Percentiles rank a stretch among this genome's conserved stretches.
Evolutionary conservation across 2,329 filamentous ascomycete species (phyloP).

Genomic region (Cytospora piceicola): DNA sequence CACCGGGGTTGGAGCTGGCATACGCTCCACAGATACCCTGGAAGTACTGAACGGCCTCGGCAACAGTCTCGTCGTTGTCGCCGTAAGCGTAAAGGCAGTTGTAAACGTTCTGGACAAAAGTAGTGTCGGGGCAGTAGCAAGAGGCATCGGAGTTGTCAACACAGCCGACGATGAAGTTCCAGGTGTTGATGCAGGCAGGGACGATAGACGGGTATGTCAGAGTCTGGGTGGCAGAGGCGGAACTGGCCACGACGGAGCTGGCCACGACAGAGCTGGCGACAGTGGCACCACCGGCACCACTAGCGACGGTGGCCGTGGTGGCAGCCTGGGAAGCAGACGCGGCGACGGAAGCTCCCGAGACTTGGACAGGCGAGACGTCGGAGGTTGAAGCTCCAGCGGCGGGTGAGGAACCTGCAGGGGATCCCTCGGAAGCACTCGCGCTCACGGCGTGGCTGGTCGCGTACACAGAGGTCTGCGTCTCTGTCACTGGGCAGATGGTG

Average conservation of each 20-base stretch:
- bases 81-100: slow-evolving; percentile 80
- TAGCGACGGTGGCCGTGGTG: too few species aligned
- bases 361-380: slow-evolving; percentile 26
- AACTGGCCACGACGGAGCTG: slow-evolving; percentile 45
- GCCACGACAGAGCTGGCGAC: slow-evolving; percentile 32
- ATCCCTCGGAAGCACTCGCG: slow-evolving; percentile 20
- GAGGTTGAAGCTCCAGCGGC: slow-evolving; percentile 25
- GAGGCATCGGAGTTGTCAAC: slow-evolving; percentile 74
- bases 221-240: slow-evolving; percentile 46
- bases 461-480: slow-evolving; percentile 48
- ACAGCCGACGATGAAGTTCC: slow-evolving; percentile 76
- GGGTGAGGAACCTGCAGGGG: slow-evolving; percentile 23
- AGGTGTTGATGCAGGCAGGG: slow-evolving; percentile 90
- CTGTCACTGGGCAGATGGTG: slow-evolving; percentile 65
- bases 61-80: slow-evolving; percentile 65
- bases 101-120: slow-evolving; percentile 80
- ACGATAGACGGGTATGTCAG: slow-evolving; percentile 71
- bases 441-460: slow-evolving; percentile 34
- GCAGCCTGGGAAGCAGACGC: slow-evolving; percentile 32
- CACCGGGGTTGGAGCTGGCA: slow-evolving; percentile 77
- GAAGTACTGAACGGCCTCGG: slow-evolving; percentile 78
- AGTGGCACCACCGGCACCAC: too few species aligned
- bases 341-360: slow-evolving; percentile 24
- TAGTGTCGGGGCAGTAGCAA: slow-evolving; percentile 84
- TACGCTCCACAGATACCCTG: slow-evolving; percentile 86